phyloP scores from a whole-genome alignment of 2,329 filamentous ascomycete species.

The Aspergillus fijiensis region DNA sequence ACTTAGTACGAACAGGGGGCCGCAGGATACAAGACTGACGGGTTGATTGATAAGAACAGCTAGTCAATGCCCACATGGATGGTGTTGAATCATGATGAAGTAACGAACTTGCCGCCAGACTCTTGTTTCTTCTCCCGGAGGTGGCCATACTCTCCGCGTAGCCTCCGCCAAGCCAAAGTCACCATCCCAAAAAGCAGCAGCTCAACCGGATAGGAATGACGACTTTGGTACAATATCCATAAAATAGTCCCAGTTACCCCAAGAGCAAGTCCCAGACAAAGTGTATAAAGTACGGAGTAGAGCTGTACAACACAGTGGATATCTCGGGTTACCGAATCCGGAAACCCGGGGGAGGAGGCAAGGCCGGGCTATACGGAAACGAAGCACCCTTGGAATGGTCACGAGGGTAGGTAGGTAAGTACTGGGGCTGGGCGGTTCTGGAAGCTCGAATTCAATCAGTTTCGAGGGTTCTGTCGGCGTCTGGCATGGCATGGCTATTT shows the following conservation, averaged over 20 bases:
- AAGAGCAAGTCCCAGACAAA: too few relatives aligned
- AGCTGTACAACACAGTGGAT: neutral
- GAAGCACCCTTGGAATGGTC: conserved; percentile 3
- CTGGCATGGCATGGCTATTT: neutral
- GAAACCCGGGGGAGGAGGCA: conserved; percentile 17
- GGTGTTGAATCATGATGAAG: conserved; percentile 6
- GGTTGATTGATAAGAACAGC: neutral
- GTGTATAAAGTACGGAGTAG: neutral
- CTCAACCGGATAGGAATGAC: neutral
- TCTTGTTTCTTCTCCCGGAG: neutral
- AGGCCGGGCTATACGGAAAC: conserved; percentile 10
- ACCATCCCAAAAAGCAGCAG: neutral
- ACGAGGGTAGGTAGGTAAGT: conserved; percentile 5
- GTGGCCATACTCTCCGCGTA: neutral
- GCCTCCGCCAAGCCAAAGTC: neutral
- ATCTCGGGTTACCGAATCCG: conserved; percentile 14
- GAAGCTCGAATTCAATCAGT: conserved; percentile 4
- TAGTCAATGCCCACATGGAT: neutral
- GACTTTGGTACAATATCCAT: neutral
- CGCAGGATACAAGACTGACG: too few relatives aligned
- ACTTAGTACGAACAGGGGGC: too few relatives aligned
- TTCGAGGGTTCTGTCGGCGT: too few relatives aligned
- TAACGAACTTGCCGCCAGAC: neutral
- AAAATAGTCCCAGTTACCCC: too few relatives aligned
- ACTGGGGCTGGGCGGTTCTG: conserved; percentile 12